Base-by-base conservation (phyloP, 2,329 filamentous ascomycete genomes). In the Hypoxylon sp. region DNA sequence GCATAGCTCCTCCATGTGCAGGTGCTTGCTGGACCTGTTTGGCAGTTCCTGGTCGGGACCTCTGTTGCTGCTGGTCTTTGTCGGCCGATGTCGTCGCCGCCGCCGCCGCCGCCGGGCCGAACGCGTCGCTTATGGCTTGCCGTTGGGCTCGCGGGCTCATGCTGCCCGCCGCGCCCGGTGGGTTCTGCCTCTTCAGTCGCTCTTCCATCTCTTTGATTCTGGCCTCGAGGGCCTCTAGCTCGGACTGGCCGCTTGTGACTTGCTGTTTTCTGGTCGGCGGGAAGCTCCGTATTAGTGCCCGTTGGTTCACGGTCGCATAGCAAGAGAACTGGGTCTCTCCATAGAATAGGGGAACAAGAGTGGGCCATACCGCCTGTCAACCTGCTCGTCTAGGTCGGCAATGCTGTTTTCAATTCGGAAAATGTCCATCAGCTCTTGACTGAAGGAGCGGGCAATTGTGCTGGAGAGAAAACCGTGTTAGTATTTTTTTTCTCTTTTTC, bases 401-500 rank as follows among this genome's bases (percentile, higher is more conserved):
- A 96, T 78, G 73, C 90, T 91, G 80, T 90, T 91, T 74, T 96
- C 93, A 77, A 98, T 90, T 76, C 92, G 91, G 84, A 98, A 98
- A 74, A 97, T 91, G 78, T 93, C 91, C 84, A 95, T 92, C 67
- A 98, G 85, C 79, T 95, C 93, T 48, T 89, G 85, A 65, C 93
- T 95, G 82, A 98, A 97, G 77, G 91, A 93, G 74, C 89, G 91
- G 59, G 94, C 94, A 80, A 97, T 90, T 67, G 93, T 96, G 70
- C 94, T 97, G 80, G 28, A 69, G 50, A 69, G 66, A 59, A 65
- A 49, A 71, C 17, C 9, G 50, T 55, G 65, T 75, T 64, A 75
- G 74, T 60, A 1, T 2, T 43, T 36, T 6, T n/a, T 60, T 28
- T 30, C 2, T 9, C 6, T 30, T 28, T 30, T 30, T 30, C 6